Evolutionary conservation across 2,329 filamentous ascomycete genomes (phyloP).

Genomic region (Aureobasidium sp.): DNA sequence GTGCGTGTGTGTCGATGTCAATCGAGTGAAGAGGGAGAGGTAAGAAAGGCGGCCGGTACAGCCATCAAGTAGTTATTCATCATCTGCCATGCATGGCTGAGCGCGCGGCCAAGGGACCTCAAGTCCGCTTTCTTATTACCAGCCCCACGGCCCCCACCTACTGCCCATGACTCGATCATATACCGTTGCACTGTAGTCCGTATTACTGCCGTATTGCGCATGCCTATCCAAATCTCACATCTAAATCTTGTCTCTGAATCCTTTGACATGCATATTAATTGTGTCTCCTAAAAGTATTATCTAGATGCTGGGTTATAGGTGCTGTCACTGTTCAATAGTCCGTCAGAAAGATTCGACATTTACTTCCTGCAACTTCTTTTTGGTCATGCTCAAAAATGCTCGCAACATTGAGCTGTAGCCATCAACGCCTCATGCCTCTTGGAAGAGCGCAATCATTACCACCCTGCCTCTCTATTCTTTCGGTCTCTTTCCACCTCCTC

Average conservation of each 20-base stretch:
- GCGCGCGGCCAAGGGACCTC: not conserved
- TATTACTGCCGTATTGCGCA: not conserved
- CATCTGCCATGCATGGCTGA: slow-evolving; percentile 5
- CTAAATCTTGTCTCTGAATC: not conserved
- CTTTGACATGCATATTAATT: not conserved
- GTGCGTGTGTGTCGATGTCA: slow-evolving; percentile 16
- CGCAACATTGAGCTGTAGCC: not conserved
- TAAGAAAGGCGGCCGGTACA: not conserved
- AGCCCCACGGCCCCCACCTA: not conserved
- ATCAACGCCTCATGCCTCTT: not conserved
- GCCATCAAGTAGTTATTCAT: not conserved
- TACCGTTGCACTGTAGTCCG: not conserved
- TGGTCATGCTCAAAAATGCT: not conserved
- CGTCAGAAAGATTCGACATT: not conserved
- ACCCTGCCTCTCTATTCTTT: slow-evolving; percentile 12
- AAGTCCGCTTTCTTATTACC: not conserved
- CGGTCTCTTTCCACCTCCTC: slow-evolving; percentile 18
- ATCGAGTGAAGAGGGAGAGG: not conserved
- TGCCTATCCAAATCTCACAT: not conserved
- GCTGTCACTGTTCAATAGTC: not conserved
- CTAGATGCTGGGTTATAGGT: not conserved
- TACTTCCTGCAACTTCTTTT: not conserved
- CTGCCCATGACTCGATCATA: not conserved
- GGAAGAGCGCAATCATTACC: not conserved
- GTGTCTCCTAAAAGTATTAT: not conserved